phyloP scores from a whole-genome alignment of 345 rosid species.

The Lagerstroemia speciosa region DNA sequence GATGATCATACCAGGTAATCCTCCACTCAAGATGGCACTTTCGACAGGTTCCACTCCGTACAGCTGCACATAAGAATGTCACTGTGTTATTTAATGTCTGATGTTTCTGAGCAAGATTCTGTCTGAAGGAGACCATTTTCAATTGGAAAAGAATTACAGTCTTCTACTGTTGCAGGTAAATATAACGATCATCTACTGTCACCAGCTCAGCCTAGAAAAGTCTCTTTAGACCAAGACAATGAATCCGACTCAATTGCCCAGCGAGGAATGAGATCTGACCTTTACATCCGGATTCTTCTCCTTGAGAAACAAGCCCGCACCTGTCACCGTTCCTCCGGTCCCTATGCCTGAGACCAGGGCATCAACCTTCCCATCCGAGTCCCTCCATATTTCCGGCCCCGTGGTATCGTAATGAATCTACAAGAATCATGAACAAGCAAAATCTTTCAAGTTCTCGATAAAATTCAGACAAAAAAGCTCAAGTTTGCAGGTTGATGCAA shows the following conservation, averaged over 20 bases:
- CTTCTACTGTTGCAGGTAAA: neutral
- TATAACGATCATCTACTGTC: neutral
- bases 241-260: neutral
- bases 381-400: constrained; percentile 35
- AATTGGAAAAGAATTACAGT: neutral
- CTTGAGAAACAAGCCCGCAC: constrained; percentile 57
- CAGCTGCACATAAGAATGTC: constrained; percentile 15
- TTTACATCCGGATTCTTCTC: constrained; percentile 49
- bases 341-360: constrained; percentile 39
- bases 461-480: neutral
- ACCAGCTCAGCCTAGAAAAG: neutral
- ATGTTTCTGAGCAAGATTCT: neutral
- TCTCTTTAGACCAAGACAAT: neutral
- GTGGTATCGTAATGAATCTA: constrained; percentile 63
- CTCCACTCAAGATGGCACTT: constrained; percentile 38
- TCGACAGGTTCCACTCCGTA: constrained; percentile 39
- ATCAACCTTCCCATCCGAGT: constrained; percentile 40
- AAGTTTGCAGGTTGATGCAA: neutral
- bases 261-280: constrained; percentile 20
- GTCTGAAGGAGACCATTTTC: neutral
- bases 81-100: too few species aligned
- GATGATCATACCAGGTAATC: constrained; percentile 20
- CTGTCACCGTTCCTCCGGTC: constrained; percentile 48
- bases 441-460: neutral
- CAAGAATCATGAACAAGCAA: constrained; percentile 4